Conservation (phyloP, 2,329 filamentous ascomycete species). For the Cladophialophora psammophila region DNA sequence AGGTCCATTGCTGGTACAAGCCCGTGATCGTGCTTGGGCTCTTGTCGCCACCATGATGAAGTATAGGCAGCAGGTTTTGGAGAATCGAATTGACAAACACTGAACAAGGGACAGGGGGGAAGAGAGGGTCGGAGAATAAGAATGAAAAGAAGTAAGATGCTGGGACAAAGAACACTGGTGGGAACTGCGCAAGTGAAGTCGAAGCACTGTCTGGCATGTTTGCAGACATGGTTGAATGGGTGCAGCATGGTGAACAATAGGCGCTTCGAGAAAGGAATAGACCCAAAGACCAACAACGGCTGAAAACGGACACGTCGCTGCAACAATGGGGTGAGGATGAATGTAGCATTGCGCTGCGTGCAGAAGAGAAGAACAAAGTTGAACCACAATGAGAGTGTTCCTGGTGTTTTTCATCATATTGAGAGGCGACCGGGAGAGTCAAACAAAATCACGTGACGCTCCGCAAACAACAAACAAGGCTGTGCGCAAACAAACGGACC, state of each 20-base stretch:
- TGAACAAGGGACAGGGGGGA: slow-evolving; percentile 6
- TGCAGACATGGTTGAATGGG: slow-evolving; percentile 11
- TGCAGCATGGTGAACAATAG: slow-evolving; percentile 21
- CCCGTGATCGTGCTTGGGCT: not conserved
- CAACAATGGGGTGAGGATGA: not conserved
- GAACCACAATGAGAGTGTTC: not conserved
- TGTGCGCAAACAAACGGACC: no score
- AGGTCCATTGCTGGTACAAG: not conserved
- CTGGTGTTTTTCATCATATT: not conserved
- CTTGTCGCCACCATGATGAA: slow-evolving; percentile 5
- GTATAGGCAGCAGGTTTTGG: not conserved
- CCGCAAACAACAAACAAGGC: slow-evolving; percentile 4
- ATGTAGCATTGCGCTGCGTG: not conserved
- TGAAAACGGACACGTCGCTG: slow-evolving; percentile 13
- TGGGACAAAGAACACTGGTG: slow-evolving; percentile 17
- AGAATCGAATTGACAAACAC: not conserved
- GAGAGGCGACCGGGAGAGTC: not conserved
- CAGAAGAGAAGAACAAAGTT: not conserved
- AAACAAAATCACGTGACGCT: not conserved
- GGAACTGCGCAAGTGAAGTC: slow-evolving; percentile 1
- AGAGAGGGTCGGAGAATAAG: not conserved
- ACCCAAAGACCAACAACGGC: slow-evolving; percentile 3
- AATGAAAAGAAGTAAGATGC: slow-evolving; percentile 6
- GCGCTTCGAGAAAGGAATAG: not conserved
- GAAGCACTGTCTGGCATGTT: slow-evolving; percentile 8